Evolutionary conservation across 352 stramenopile species (phyloP).

Genomic region (Globisporangium ultimum): DNA sequence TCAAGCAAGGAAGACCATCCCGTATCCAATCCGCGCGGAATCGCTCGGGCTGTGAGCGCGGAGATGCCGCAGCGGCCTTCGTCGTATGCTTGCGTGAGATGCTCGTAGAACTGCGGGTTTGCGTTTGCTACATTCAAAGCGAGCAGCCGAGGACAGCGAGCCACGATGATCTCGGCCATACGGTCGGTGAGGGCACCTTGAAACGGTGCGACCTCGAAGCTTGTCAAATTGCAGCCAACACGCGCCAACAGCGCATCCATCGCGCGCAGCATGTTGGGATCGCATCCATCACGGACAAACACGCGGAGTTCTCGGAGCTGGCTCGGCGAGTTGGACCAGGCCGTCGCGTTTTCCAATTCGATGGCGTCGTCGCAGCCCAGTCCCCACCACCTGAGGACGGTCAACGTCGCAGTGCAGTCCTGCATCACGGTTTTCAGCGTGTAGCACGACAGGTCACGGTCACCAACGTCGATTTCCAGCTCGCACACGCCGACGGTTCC

Average conservation of each 20-base stretch:
- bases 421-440: slow-evolving; percentile 9
- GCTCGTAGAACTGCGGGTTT: neutral
- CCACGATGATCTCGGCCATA: neutral
- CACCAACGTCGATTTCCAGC: slow-evolving; percentile 6
- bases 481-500: slow-evolving; percentile 9
- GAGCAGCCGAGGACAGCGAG: neutral
- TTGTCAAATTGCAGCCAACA: slow-evolving; percentile 3
- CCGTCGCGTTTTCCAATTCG: slow-evolving; percentile 4
- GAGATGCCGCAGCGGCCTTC: neutral
- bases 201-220: neutral
- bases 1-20: too few species aligned
- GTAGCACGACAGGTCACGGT: neutral
- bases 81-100: neutral
- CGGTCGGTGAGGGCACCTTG: neutral
- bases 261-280: neutral
- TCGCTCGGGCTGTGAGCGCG: neutral
- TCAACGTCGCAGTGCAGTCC: slow-evolving; percentile 1
- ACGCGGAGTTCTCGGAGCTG: slow-evolving; percentile 9
- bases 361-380: slow-evolving; percentile 6
- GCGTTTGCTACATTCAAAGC: neutral
- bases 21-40: neutral
- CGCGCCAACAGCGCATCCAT: slow-evolving; percentile 10
- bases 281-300: neutral
- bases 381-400: slow-evolving; percentile 7
- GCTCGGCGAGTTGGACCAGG: neutral